A percentile compares a stretch with the other conserved stretches of the same genome.
These are phyloP conservation scores for Suhomyces choctaworum DNA, from an alignment of 1,139 yeast species.

Conservation along the genomic window DNA sequence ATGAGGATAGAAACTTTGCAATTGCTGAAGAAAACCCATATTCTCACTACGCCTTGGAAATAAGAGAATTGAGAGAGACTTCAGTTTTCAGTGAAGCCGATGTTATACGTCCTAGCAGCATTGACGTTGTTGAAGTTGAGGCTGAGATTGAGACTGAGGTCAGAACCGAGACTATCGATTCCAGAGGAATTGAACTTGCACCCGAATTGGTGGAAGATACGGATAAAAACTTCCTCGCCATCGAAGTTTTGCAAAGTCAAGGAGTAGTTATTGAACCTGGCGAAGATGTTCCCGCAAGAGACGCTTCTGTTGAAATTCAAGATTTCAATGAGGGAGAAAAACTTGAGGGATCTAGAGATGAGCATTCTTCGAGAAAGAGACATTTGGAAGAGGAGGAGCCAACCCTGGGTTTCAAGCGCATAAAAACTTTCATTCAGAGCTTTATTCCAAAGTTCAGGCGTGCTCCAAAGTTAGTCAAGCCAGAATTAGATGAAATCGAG, in stretches of 20 bases:
- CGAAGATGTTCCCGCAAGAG: no score
- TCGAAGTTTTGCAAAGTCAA: constrained; percentile 2
- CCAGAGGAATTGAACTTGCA: neutral
- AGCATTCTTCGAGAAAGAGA: neutral
- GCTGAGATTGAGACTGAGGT: neutral
- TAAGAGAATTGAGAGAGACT: constrained; percentile 1
- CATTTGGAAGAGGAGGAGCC: neutral
- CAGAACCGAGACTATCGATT: neutral
- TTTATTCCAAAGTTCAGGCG: constrained; percentile 3
- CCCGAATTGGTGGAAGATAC: neutral
- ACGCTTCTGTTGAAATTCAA: no score
- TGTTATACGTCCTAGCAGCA: constrained; percentile 4
- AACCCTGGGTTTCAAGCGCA: constrained; percentile 2
- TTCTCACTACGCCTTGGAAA: neutral
- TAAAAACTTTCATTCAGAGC: constrained; percentile 2
- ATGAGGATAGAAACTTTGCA: neutral
- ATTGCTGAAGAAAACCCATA: neutral
- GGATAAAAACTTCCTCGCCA: no score
- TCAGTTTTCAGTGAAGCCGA: constrained; percentile 5
- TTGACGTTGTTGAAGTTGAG: constrained; percentile 5
- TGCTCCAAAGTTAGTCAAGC: neutral
- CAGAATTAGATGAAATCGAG: constrained; percentile 1
- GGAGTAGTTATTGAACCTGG: constrained; percentile 4
- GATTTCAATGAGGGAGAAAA: no score
- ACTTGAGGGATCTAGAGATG: no score